phyloP scores from a whole-genome alignment of 2,329 filamentous ascomycete species.

The Neofusicoccum parvum region DNA sequence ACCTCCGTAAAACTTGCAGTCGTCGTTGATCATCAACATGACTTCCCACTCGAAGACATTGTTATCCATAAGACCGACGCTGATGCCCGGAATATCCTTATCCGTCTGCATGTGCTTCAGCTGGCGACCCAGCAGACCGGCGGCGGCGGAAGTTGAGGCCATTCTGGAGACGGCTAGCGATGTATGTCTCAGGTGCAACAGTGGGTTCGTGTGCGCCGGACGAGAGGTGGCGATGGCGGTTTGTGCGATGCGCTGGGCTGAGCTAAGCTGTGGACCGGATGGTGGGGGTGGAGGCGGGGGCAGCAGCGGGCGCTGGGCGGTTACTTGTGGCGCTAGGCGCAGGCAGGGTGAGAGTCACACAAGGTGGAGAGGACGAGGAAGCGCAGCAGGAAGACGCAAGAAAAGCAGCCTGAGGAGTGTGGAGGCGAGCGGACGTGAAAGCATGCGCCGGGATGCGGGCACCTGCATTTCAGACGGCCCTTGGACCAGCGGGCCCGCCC shows the following conservation, averaged over 20 bases:
- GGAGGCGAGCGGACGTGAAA: slow-evolving; percentile 15
- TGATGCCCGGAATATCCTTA: slow-evolving; percentile 92
- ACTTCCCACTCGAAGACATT: slow-evolving; percentile 98
- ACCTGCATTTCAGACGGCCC: slow-evolving; percentile 8
- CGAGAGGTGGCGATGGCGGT: slow-evolving; percentile 12
- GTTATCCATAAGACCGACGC: slow-evolving; percentile 81
- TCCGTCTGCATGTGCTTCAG: slow-evolving; percentile 92
- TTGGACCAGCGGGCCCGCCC: slow-evolving; percentile 1
- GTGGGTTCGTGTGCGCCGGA: background rate
- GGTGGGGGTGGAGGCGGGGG: slow-evolving; percentile 9
- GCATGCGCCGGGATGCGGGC: slow-evolving; percentile 16
- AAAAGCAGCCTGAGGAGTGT: background rate
- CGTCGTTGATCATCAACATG: slow-evolving; percentile 97
- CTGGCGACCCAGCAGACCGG: slow-evolving; percentile 76
- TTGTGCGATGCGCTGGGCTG: slow-evolving; percentile 12
- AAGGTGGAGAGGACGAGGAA: background rate
- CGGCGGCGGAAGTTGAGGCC: slow-evolving; percentile 58
- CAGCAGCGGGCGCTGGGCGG: background rate
- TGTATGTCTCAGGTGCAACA: background rate
- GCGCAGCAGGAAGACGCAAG: background rate
- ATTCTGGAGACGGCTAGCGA: slow-evolving; percentile 26
- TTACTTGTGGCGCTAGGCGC: background rate
- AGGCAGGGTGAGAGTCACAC: slow-evolving; percentile 1
- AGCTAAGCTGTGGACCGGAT: slow-evolving; percentile 1
- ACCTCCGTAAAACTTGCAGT: slow-evolving; percentile 93